Evolutionary conservation across 2,329 filamentous ascomycete species (phyloP).

Genomic region (Pochonia chlamydosporia): DNA sequence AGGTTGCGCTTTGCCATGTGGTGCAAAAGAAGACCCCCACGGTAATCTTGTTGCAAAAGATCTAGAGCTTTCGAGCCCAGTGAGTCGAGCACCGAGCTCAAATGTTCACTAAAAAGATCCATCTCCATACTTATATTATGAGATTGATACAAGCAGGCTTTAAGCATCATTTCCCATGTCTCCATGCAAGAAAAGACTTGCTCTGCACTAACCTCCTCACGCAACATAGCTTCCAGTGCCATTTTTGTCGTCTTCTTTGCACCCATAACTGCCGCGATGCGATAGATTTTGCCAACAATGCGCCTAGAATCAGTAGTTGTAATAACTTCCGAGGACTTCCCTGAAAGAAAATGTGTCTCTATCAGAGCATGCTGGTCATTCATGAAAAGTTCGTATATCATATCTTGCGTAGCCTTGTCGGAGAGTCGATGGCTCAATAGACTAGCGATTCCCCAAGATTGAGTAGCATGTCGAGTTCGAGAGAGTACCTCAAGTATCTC

Average conservation of each 20-base stretch:
- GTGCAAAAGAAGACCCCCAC: background rate
- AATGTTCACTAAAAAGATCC: background rate
- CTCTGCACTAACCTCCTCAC: background rate
- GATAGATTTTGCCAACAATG: background rate
- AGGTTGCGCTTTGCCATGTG: background rate
- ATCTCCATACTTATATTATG: background rate
- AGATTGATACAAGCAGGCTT: background rate
- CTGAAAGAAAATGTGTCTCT: background rate
- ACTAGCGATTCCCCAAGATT: background rate
- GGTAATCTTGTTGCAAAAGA: background rate
- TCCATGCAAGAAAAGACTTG: background rate
- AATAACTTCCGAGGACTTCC: background rate
- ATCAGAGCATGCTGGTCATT: background rate
- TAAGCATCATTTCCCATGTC: background rate
- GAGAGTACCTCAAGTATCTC: background rate
- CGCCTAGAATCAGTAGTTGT: background rate
- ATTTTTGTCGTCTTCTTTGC: background rate
- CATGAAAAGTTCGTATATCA: background rate
- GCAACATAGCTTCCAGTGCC: background rate
- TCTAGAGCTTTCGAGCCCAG: background rate
- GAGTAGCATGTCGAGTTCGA: background rate
- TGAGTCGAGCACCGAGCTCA: background rate
- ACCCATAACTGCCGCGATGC: background rate
- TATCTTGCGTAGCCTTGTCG: background rate
- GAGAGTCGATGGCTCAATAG: background rate